Percentiles rank a stretch among this genome's conserved stretches.
phyloP scores from a whole-genome alignment of 805 yeast genomes.

The Candida fluviatilis region DNA sequence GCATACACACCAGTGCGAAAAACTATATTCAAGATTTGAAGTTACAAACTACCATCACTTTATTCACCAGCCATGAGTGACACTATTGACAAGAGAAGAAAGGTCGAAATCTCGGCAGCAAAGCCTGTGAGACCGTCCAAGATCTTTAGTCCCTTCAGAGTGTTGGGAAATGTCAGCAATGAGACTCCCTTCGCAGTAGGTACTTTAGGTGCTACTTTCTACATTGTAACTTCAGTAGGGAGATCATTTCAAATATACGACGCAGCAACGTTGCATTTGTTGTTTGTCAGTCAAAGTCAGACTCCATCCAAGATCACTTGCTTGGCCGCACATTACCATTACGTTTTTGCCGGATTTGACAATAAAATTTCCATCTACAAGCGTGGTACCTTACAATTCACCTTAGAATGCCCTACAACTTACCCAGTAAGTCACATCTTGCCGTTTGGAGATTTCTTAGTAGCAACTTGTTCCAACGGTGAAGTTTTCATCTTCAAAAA shows the following conservation, averaged over 20 bases:
- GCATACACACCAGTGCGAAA: neutral
- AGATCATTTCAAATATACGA: slow-evolving; percentile 89
- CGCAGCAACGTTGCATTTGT: slow-evolving; percentile 75
- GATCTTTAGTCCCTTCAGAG: slow-evolving; percentile 83
- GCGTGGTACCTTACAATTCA: slow-evolving; percentile 66
- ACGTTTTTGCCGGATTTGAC: slow-evolving; percentile 75
- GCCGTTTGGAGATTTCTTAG: slow-evolving; percentile 74
- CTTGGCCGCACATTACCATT: slow-evolving; percentile 76
- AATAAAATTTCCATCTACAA: slow-evolving; percentile 70
- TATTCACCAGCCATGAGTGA: neutral
- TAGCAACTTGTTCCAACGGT: slow-evolving; percentile 45
- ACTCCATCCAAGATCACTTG: slow-evolving; percentile 67
- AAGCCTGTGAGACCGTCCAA: slow-evolving; percentile 20
- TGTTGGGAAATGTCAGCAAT: slow-evolving; percentile 84
- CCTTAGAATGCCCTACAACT: slow-evolving; percentile 29
- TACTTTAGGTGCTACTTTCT: slow-evolving; percentile 80
- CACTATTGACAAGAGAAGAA: slow-evolving; percentile 31
- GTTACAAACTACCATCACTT: neutral
- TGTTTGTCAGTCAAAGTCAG: slow-evolving; percentile 81
- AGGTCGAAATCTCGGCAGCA: slow-evolving; percentile 12
- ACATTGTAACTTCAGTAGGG: slow-evolving; percentile 88
- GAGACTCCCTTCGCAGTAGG: slow-evolving; percentile 84
- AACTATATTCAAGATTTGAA: neutral
- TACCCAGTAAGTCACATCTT: slow-evolving; percentile 46
- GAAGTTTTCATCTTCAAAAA: slow-evolving; percentile 54